Evolutionary conservation across 257 asterid species (phyloP).

Genomic region (Jasminum sambac): DNA sequence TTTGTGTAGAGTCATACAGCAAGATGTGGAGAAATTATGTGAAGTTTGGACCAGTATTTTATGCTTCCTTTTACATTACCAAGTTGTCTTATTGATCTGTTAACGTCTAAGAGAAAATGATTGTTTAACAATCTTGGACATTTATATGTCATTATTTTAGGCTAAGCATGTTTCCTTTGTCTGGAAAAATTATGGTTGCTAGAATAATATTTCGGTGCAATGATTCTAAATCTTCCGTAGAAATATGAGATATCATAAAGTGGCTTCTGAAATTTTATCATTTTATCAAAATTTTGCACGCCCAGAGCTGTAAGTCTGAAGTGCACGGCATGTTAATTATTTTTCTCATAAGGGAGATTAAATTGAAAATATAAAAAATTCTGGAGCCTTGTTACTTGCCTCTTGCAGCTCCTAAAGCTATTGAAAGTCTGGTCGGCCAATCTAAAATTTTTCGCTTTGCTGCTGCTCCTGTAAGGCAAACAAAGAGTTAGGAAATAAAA

Average conservation of each 20-base stretch:
- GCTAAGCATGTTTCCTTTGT: background rate
- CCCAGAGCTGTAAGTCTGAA: background rate
- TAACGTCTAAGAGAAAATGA: background rate
- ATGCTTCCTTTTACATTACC: background rate
- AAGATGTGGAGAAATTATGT: background rate
- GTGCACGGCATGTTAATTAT: background rate
- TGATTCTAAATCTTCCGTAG: background rate
- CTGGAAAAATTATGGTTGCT: background rate
- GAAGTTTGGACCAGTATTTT: background rate
- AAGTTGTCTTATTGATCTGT: background rate
- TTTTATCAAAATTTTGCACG: background rate
- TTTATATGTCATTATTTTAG: background rate
- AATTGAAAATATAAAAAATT: background rate
- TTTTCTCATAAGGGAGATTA: background rate
- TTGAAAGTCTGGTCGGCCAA: conserved; percentile 87
- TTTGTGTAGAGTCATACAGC: background rate
- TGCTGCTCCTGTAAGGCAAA: conserved; percentile 63
- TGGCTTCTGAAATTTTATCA: background rate
- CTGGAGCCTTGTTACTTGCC: conserved; percentile 49
- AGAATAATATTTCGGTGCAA: background rate
- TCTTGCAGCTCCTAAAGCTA: conserved; percentile 91
- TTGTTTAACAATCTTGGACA: background rate
- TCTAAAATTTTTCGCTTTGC: conserved; percentile 79
- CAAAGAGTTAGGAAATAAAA: conserved; percentile 20
- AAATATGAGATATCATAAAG: background rate